Evolutionary conservation across 2,329 filamentous ascomycete genomes (phyloP), one percentile per base, ranked within the genome.

Genomic region (Pestalotiopsis sp.): DNA sequence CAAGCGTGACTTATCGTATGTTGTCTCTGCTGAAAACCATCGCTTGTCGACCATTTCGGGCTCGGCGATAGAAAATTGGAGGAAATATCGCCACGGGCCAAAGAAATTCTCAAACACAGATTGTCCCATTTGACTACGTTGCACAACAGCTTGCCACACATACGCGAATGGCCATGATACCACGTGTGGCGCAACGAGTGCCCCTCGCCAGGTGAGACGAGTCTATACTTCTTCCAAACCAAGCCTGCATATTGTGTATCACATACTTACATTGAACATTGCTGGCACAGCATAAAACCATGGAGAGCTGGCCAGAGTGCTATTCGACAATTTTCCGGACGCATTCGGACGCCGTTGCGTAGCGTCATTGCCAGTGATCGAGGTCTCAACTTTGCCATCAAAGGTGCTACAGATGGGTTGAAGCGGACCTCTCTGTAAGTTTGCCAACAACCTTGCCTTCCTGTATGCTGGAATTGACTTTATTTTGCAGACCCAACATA

Each of bases 401-500:
- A 67, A 41, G 25, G 27, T 45, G 36, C n/a, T 9, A 20, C 25
- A 4, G 20, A 68, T 20, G 31, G 38, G 4, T 66, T 72, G 13
- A 70, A 72, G 59, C 70, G 76, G 20, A 68, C 68, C 3, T 70
- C 72, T 17, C 52, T 75, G 69, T 75, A 70, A 74, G 72, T 45
- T 11, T 12, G 36, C 14, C 17, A 6, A 14, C 5, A n/a, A 3
- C 27, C 17, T 73, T n/a, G n/a, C n/a, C n/a, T n/a, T n/a, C n/a
- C n/a, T n/a, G n/a, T n/a, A n/a, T n/a, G n/a, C n/a, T n/a, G n/a
- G n/a, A n/a, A n/a, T n/a, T n/a, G 71, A 72, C 71, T 67, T 31
- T 60, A 57, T 58, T 39, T 52, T 41, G 5, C 69, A 84, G 82
- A n/a, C 79, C 81, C 13, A 78, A 80, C 70, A 73, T 80, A 59